phyloP scores from a whole-genome alignment of 73 alveolate genomes.

The Tetrahymena elliotti region DNA sequence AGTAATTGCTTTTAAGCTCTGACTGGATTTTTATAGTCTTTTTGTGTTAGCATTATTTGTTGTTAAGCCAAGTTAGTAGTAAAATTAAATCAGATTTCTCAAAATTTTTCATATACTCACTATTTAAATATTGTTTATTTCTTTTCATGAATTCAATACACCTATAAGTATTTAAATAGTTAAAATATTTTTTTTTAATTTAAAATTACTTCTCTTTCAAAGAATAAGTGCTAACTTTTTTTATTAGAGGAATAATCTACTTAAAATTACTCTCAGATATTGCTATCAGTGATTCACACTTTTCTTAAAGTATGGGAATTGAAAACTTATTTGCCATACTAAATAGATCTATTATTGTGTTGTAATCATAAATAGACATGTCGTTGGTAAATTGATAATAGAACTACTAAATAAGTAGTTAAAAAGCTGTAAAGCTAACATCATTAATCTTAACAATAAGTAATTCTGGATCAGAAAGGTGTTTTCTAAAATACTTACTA shows the following conservation, averaged over 20 bases:
- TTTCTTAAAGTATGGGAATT: background rate
- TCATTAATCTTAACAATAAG: background rate
- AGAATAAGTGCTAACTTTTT: background rate
- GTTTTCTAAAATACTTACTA: background rate
- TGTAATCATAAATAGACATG: background rate
- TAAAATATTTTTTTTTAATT: background rate
- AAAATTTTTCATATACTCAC: background rate
- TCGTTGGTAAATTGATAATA: background rate
- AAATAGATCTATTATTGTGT: background rate
- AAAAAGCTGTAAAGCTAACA: background rate
- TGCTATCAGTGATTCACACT: background rate
- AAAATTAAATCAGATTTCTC: background rate
- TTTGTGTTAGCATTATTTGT: background rate
- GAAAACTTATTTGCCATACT: background rate
- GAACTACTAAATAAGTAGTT: background rate
- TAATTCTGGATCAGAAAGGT: background rate
- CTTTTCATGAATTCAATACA: background rate
- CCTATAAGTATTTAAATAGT: background rate
- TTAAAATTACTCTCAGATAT: background rate
- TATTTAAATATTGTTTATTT: background rate
- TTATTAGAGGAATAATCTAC: background rate
- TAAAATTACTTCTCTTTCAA: background rate
- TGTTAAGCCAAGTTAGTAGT: background rate
- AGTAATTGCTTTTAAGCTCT: background rate
- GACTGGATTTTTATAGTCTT: background rate